phyloP scores from a whole-genome alignment of 371 early-diverging fungal genomes.

The Circinella minor region DNA sequence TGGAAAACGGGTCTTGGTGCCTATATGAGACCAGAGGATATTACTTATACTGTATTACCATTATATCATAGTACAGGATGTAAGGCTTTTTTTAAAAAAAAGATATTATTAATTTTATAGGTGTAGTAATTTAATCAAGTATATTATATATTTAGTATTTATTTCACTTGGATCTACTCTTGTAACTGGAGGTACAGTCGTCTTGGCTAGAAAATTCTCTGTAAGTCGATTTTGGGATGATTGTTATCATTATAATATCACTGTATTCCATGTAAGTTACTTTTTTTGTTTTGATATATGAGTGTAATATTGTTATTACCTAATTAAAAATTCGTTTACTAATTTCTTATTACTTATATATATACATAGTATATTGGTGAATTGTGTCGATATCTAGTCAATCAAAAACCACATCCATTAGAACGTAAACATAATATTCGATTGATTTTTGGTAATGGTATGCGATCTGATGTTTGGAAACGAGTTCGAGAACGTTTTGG shows the following conservation, averaged over 20 bases:
- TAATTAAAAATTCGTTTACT: not conserved
- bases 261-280: conserved; percentile 39
- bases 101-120: no score
- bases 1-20: conserved; percentile 3
- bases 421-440: conserved; percentile 57
- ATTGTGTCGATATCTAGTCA: conserved; percentile 68
- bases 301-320: no score
- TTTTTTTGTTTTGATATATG: not conserved
- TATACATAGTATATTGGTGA: conserved; percentile 77
- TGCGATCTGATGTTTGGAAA: conserved; percentile 70
- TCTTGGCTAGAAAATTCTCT: conserved; percentile 54
- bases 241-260: conserved; percentile 41
- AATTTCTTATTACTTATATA: not conserved
- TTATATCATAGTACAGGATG: conserved; percentile 55
- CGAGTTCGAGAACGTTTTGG: conserved; percentile 51
- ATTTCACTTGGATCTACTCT: conserved; percentile 31
- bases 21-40: conserved; percentile 15
- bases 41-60: conserved; percentile 50
- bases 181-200: conserved; percentile 40
- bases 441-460: conserved; percentile 70
- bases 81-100: conserved; percentile 22
- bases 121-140: not conserved
- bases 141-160: conserved; percentile 25
- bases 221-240: conserved; percentile 55
- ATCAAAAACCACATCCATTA: conserved; percentile 44